Evolutionary conservation across 495 filamentous ascomycete genomes (phyloP).

Genomic region (Neurospora sp.): DNA sequence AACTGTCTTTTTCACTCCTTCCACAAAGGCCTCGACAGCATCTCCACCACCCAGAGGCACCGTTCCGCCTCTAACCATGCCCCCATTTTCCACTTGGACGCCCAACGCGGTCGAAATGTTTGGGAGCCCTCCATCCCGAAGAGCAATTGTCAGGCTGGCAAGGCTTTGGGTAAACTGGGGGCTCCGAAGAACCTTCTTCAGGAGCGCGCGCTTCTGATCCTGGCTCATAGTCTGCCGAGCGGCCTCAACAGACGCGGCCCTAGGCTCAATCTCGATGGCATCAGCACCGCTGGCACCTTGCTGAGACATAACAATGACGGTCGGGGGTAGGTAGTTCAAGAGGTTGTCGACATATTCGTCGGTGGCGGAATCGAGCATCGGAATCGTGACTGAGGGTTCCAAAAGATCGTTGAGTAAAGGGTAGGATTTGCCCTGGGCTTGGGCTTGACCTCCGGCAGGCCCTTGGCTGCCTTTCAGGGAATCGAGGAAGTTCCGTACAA

Average conservation of each 20-base stretch:
- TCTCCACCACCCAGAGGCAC: conserved; percentile 82
- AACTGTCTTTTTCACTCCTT: conserved; percentile 72
- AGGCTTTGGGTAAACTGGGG: conserved; percentile 88
- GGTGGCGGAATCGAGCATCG: conserved; percentile 58
- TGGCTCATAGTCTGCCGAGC: conserved; percentile 64
- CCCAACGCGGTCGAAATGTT: conserved; percentile 79
- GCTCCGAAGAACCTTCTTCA: conserved; percentile 75
- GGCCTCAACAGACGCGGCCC: conserved; percentile 54
- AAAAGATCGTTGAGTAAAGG: conserved; percentile 85
- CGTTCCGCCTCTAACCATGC: conserved; percentile 60
- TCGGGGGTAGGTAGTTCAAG: conserved; percentile 62
- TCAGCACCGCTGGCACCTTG: conserved; percentile 41
- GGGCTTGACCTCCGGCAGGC: conserved; percentile 20
- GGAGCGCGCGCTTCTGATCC: conserved; percentile 68
- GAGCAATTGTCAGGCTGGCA: conserved; percentile 69
- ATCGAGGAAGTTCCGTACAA: conserved; percentile 78
- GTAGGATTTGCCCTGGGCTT: conserved; percentile 48
- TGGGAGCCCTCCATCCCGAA: conserved; percentile 86
- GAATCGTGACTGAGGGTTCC: conserved; percentile 61
- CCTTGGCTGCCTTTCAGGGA: conserved; percentile 58
- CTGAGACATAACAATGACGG: conserved; percentile 58
- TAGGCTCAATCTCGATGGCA: conserved; percentile 43
- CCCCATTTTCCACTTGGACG: conserved; percentile 70
- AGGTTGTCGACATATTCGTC: conserved; percentile 59
- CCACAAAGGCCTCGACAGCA: conserved; percentile 81